Evolutionary conservation across 2,329 filamentous ascomycete species (phyloP).

Genomic region (Cytospora piceicola): DNA sequence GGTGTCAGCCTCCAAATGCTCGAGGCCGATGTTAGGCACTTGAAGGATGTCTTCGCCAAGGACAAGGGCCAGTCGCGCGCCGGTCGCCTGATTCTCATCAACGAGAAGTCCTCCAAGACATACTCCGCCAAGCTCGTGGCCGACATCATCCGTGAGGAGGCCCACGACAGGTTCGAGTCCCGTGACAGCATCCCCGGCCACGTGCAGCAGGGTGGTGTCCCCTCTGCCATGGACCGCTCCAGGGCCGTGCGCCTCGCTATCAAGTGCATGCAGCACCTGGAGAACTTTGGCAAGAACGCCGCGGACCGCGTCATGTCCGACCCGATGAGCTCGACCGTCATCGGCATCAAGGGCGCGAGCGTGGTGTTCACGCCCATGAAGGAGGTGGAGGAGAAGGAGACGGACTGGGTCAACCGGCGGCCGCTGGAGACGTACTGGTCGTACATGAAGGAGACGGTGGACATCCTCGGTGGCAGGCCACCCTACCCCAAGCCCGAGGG

Average conservation of each 20-base stretch:
- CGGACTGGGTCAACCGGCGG: slow-evolving; percentile 89
- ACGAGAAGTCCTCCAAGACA: slow-evolving; percentile 88
- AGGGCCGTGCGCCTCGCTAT: slow-evolving; percentile 90
- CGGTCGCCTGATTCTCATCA: slow-evolving; percentile 93
- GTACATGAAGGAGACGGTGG: slow-evolving; percentile 76
- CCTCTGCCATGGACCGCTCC: slow-evolving; percentile 94
- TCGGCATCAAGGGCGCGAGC: slow-evolving; percentile 88
- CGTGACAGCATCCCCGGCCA: slow-evolving; percentile 91
- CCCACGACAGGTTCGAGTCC: slow-evolving; percentile 88
- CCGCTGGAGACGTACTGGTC: slow-evolving; percentile 88
- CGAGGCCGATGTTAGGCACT: slow-evolving; percentile 82
- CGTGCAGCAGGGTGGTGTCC: slow-evolving; percentile 91
- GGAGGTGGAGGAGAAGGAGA: slow-evolving; percentile 79
- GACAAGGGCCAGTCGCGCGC: slow-evolving; percentile 89
- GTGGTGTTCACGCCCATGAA: slow-evolving; percentile 87
- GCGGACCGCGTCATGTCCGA: slow-evolving; percentile 73
- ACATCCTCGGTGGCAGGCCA: slow-evolving; percentile 79
- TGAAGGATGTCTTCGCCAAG: slow-evolving; percentile 81
- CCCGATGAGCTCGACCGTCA: slow-evolving; percentile 75
- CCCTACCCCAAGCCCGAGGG: slow-evolving; percentile 53
- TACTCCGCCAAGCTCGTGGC: slow-evolving; percentile 94
- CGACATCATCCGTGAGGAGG: slow-evolving; percentile 93
- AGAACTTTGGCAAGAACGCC: slow-evolving; percentile 70
- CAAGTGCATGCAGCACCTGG: slow-evolving; percentile 91
- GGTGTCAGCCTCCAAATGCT: slow-evolving; percentile 94